Conservation (phyloP, 192 early-diverging fungal species). For the Piromyces finnis region DNA sequence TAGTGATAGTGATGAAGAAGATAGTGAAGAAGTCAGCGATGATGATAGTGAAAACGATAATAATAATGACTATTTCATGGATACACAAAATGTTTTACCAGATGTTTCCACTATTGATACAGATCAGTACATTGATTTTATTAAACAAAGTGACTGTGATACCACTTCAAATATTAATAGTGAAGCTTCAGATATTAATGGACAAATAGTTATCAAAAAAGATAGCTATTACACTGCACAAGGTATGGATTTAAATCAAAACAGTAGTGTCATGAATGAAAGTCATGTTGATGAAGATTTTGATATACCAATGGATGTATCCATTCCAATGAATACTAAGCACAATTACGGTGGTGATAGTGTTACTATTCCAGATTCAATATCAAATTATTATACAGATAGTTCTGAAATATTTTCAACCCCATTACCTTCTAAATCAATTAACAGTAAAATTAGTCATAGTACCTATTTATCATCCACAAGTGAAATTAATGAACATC, state of each 20-base stretch:
- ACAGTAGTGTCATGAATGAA: neutral
- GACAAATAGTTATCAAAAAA: neutral
- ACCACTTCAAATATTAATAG: neutral
- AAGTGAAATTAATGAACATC: neutral
- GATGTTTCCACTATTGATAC: neutral
- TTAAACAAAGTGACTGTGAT: neutral
- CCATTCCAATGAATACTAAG: neutral
- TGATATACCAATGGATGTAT: neutral
- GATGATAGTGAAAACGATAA: neutral
- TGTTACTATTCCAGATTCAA: neutral
- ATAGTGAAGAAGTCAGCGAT: neutral
- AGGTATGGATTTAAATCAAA: neutral
- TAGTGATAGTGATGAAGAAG: neutral
- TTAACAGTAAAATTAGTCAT: neutral
- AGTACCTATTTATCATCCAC: too few species aligned
- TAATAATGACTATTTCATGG: neutral
- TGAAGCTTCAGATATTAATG: neutral
- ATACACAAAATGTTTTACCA: neutral
- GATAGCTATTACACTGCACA: neutral
- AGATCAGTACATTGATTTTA: neutral
- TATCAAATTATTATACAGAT: neutral
- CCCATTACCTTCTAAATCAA: neutral
- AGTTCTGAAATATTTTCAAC: neutral
- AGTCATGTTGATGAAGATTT: neutral
- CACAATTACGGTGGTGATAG: neutral